Evolutionary conservation across 2,329 filamentous ascomycete genomes (phyloP).

Genomic region (Neonectria coccinea): DNA sequence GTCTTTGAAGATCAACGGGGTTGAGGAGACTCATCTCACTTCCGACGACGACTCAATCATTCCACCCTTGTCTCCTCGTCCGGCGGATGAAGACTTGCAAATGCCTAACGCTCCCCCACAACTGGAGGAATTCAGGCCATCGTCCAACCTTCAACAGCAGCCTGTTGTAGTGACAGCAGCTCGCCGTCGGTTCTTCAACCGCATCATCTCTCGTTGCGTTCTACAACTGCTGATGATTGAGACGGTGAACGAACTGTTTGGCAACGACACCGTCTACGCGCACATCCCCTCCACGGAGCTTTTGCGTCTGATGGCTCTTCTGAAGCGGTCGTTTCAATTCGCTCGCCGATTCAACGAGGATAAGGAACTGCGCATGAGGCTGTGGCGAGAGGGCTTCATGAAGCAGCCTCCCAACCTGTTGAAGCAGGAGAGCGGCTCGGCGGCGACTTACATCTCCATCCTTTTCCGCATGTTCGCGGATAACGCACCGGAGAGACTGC

Average conservation of each 20-base stretch:
- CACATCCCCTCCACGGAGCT: slow-evolving; percentile 93
- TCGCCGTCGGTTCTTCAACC: slow-evolving; percentile 95
- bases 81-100: slow-evolving; percentile 51
- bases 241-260: slow-evolving; percentile 98
- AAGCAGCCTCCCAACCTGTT: slow-evolving; percentile 97
- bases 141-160: slow-evolving; percentile 82
- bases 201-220: slow-evolving; percentile 98
- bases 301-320: slow-evolving; percentile 88
- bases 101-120: slow-evolving; percentile 52
- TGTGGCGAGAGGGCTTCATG: slow-evolving; percentile 99
- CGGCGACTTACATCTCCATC: slow-evolving; percentile 95
- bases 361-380: slow-evolving; percentile 90
- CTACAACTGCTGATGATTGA: slow-evolving; percentile 99
- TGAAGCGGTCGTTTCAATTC: slow-evolving; percentile 97
- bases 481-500: slow-evolving; percentile 82
- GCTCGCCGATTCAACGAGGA: slow-evolving; percentile 98
- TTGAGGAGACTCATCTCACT: slow-evolving; percentile 52
- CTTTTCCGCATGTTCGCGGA: slow-evolving; percentile 98
- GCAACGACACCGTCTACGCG: slow-evolving; percentile 93
- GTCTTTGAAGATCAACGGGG: slow-evolving; percentile 71
- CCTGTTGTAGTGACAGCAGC: slow-evolving; percentile 93
- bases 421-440: slow-evolving; percentile 94
- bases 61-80: slow-evolving; percentile 44
- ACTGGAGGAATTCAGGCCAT: slow-evolving; percentile 90
- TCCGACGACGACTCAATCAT: slow-evolving; percentile 51